Evolutionary conservation across 768 basidiomycete genomes (phyloP), one percentile per base, ranked within the genome.

Genomic region (Sutorius australiensis): DNA sequence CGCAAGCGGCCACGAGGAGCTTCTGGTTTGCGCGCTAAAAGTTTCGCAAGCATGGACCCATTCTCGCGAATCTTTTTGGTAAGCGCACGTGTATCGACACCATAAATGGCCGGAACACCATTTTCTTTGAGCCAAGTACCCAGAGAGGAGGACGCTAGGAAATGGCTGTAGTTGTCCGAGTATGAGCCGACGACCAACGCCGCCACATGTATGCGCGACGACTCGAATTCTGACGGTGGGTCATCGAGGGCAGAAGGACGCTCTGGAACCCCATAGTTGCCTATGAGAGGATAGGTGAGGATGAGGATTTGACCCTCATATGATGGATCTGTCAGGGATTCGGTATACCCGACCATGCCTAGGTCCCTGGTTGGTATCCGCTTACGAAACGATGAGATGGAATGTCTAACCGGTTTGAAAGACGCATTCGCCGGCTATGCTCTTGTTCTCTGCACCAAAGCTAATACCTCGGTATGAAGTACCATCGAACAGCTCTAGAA

Each of bases 281-380:
- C 97, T 58, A 98, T 77, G 61, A 99, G 79, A 13, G 97, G 97
- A 74, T 98, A 98, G 2, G 97, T 98, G 61, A 98, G 80, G 58
- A 99, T 84, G 54, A 99, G 87, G 67, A 99, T 98, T 72, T 98
- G 97, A 33, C 94, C 93, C 70, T 95, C 87, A 72, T 99, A 99
- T 2, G 95, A 98, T 17, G 97, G 97, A 70, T 98, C 97, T 41
- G 97, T 99, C 61, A 98, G 76, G 17, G 95, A 98, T 66, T 98
- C 97, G 34, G 92, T 93, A 72, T 99, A 99, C 30, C 97, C 97
- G 51, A 98, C 94, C 95, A 99, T 98, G 51, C 97, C 97, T 99
- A 65, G 48, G 57, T 41, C 21, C 41, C 31, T 21, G 44, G 51
- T 64, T 65, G 53, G 59, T 59, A 52, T 46, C 41, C 45, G 47